Conservation (phyloP, 73 alveolate genomes). For the Symbiodinium pilosum region DNA sequence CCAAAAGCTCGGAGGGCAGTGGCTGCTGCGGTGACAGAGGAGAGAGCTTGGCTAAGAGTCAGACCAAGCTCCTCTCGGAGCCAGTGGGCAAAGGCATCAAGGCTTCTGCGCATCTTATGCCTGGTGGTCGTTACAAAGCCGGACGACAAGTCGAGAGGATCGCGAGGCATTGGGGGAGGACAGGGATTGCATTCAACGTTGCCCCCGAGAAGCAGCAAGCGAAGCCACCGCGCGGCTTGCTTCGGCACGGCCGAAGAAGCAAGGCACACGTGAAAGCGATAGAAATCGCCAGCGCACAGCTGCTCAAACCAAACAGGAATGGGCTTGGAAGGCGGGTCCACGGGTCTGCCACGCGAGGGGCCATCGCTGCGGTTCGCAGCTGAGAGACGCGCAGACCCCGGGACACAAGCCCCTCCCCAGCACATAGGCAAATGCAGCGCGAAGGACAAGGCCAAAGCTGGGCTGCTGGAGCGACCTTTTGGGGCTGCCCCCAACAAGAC, state of each 20-base stretch:
- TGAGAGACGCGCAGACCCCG: neutral
- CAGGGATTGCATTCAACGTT: neutral
- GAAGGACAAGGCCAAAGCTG: neutral
- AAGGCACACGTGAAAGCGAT: neutral
- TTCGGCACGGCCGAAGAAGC: neutral
- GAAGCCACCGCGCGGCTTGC: neutral
- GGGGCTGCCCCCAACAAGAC: neutral
- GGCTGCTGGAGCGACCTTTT: slow-evolving; percentile 26
- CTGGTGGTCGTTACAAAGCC: neutral
- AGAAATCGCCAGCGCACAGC: neutral
- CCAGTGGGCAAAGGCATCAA: too few species aligned
- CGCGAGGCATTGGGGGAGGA: neutral
- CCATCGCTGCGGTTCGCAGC: neutral
- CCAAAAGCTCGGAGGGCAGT: neutral
- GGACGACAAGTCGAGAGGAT: neutral
- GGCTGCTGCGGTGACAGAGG: too few species aligned
- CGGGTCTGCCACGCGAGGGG: neutral
- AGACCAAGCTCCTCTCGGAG: too few species aligned
- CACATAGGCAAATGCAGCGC: neutral
- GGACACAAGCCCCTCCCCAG: too few species aligned
- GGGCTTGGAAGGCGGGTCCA: neutral
- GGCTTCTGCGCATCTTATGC: neutral
- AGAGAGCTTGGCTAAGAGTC: too few species aligned
- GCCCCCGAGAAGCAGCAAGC: neutral
- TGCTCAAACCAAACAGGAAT: neutral